Conservation (phyloP, 306 rosid genomes). For the Ziziphus jujuba region DNA sequence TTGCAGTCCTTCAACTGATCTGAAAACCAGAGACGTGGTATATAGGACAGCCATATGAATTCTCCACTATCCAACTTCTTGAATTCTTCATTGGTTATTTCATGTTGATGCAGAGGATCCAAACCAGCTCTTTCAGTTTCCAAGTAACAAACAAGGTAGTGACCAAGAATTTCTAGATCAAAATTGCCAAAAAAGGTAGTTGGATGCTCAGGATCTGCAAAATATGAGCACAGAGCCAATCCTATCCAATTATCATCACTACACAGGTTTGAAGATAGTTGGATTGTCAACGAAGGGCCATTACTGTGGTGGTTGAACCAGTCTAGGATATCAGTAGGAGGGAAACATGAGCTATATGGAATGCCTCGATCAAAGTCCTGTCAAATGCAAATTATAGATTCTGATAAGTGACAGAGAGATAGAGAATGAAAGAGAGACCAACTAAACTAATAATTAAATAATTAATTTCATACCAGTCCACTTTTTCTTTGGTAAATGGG, state of each 20-base stretch:
- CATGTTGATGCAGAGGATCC: background rate
- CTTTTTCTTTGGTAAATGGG: too few relatives aligned
- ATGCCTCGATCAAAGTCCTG: background rate
- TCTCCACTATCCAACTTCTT: background rate
- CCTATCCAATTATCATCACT: conserved; percentile 11
- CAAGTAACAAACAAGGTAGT: conserved; percentile 10
- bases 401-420: background rate
- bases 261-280: background rate
- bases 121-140: background rate
- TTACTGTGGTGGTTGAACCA: background rate
- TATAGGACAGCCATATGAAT: conserved; percentile 5
- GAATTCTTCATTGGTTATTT: background rate
- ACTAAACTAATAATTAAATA: background rate
- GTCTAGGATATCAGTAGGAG: background rate
- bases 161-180: background rate
- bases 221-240: conserved; percentile 4
- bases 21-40: conserved; percentile 9
- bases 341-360: background rate
- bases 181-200: conserved; percentile 9
- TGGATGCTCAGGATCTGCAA: conserved; percentile 1
- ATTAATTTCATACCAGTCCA: too few relatives aligned
- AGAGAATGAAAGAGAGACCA: background rate
- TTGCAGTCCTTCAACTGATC: background rate
- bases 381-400: background rate
- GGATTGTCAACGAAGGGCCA: background rate